Conservation (phyloP, 179 eudicot species). For the Silene noctiflora region DNA sequence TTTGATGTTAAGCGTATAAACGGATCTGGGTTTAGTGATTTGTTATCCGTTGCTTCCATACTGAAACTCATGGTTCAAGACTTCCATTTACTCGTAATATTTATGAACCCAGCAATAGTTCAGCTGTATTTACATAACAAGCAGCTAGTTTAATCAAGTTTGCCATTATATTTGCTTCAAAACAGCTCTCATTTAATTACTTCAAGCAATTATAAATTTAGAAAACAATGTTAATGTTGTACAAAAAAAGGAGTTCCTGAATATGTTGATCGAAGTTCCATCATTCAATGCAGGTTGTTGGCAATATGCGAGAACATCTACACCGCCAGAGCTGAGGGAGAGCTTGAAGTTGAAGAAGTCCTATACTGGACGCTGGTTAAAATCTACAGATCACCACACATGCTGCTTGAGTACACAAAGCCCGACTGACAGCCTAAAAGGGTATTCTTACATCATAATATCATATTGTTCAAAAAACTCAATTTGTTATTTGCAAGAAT, state of each 20-base stretch:
- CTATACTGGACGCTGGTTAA: slow-evolving; percentile 91
- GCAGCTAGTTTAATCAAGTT: neutral
- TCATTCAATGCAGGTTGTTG: neutral
- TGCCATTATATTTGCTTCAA: too few relatives aligned
- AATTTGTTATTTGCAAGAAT: neutral
- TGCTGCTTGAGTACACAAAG: slow-evolving; percentile 87
- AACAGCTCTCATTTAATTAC: neutral
- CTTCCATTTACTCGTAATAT: neutral
- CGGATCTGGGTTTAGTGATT: neutral
- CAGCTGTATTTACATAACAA: neutral
- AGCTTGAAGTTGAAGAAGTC: slow-evolving; percentile 90
- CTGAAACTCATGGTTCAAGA: neutral
- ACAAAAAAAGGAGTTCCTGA: too few relatives aligned
- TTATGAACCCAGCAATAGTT: neutral
- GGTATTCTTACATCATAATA: neutral
- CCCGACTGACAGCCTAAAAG: neutral
- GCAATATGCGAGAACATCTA: slow-evolving; percentile 85
- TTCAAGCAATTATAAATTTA: neutral
- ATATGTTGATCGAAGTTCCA: neutral
- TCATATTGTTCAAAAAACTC: neutral
- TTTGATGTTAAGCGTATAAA: neutral
- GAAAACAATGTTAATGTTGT: too few relatives aligned
- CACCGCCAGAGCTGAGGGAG: slow-evolving; percentile 98
- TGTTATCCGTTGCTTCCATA: neutral
- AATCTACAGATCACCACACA: slow-evolving; percentile 90